Evolutionary conservation across 441 rosid genomes (phyloP), one percentile per base, ranked within the genome.

Genomic region (Corymbia citriodora): DNA sequence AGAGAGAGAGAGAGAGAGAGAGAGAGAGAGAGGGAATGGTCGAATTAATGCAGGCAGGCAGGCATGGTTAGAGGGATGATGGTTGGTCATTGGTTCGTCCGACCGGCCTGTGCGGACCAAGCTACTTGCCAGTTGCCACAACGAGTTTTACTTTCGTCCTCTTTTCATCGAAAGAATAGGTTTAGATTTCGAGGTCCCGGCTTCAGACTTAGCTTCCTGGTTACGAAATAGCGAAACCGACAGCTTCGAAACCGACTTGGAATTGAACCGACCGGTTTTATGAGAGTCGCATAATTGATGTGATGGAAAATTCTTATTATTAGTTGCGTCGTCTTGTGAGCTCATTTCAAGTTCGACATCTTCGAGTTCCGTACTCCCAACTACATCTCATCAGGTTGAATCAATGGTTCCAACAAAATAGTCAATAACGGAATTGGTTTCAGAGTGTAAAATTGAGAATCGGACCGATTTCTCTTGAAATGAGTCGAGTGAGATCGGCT

Each of bases 371-470:
- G 11, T 10, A 11, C 50, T 74, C 83, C 29, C 83, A 74, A 21
- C 48, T 21, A 6, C 83, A 40, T 74, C 29, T 40, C 50, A 74
- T 19, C 29, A 21, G 48, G 23, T 36, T 11, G 25, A 36, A 74
- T 12, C 1, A n/a, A 29, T 11, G 85, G 8, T 3, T 79, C 23
- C 10, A 12, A 45, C 52, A 7, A 21, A 8, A 45, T 2, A 2
- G 4, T 3, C 1, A 0, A 79, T 40, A 23, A 33, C 3, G 2
- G 3, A 74, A 45, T 6, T 0, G 2, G 4, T 40, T 36, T 9
- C 2, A 70, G 4, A 33, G 25, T 1, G 33, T 4, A 25, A 4
- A 33, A 33, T 9, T 6, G 45, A 19, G 27, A 36, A 8, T 11
- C 3, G 1, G 15, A 10, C 4, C 1, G 4, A 5, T 36, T 10